phyloP scores from a whole-genome alignment of 495 filamentous ascomycete genomes.

The Parathielavia appendiculata region DNA sequence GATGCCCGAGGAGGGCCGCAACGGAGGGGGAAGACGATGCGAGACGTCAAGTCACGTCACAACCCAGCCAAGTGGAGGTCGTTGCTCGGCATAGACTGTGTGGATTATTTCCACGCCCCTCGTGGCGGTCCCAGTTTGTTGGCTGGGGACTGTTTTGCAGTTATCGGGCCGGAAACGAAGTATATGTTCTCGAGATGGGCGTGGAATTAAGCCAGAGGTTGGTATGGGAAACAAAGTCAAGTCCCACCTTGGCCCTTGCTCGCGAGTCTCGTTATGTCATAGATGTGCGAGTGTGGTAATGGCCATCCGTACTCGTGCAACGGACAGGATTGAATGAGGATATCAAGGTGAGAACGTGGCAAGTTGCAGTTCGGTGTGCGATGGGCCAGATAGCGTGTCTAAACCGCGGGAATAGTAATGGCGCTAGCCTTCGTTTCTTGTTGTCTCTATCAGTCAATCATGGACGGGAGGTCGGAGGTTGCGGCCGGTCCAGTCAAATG shows the following conservation, averaged over 20 bases:
- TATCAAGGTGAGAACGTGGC: neutral
- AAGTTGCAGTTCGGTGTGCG: neutral
- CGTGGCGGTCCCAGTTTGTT: neutral
- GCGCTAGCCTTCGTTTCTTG: neutral
- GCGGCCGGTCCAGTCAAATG: too few relatives aligned
- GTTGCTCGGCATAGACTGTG: neutral
- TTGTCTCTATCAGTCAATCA: neutral
- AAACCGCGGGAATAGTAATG: neutral
- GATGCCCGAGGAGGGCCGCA: conserved; percentile 18
- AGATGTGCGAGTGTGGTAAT: conserved; percentile 1
- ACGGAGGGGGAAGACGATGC: conserved; percentile 5
- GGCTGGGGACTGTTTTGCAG: neutral
- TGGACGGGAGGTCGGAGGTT: too few relatives aligned
- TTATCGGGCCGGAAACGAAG: neutral
- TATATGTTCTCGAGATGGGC: conserved; percentile 12
- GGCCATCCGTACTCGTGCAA: conserved; percentile 1
- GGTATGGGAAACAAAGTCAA: neutral
- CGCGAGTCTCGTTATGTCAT: conserved; percentile 9
- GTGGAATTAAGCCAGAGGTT: conserved; percentile 1
- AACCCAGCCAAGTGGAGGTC: neutral
- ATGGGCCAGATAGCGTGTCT: too few relatives aligned
- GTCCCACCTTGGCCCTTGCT: conserved; percentile 1
- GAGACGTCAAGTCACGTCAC: conserved; percentile 10
- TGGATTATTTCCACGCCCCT: neutral
- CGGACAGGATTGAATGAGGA: neutral